A percentile compares a stretch with the other conserved stretches of the same genome.
Evolutionary conservation across 805 yeast species (phyloP).

Genomic region (Schwanniomyces vanrijiae): DNA sequence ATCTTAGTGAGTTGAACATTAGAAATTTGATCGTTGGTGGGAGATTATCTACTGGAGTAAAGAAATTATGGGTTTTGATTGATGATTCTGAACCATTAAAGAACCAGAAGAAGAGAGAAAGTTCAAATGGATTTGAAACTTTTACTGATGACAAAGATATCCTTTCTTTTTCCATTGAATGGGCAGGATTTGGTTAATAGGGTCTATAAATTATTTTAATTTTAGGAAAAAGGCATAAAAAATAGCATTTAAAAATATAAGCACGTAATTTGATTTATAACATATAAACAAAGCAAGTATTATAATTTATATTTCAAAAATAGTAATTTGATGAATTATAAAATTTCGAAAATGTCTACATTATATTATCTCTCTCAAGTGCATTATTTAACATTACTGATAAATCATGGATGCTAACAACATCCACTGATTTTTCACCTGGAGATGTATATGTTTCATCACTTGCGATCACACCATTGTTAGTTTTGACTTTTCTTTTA

Average conservation of each 20-base stretch:
- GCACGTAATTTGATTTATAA: too few species aligned
- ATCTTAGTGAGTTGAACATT: conserved; percentile 46
- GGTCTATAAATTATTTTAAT: background rate
- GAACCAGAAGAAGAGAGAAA: conserved; percentile 8
- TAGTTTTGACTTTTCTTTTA: conserved; percentile 33
- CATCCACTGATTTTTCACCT: background rate
- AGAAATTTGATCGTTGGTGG: conserved; percentile 78
- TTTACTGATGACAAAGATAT: conserved; percentile 21
- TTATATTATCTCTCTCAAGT: background rate
- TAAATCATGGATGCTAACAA: background rate
- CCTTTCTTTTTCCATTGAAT: conserved; percentile 73
- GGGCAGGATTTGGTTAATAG: conserved; percentile 91
- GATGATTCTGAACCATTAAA: conserved; percentile 22
- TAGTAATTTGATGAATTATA: background rate
- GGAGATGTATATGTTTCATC: conserved; percentile 6
- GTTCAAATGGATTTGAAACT: background rate
- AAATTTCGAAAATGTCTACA: background rate
- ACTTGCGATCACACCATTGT: conserved; percentile 27
- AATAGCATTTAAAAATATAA: background rate
- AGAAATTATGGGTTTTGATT: conserved; percentile 73
- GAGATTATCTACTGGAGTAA: conserved; percentile 87
- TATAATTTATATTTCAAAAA: too few species aligned
- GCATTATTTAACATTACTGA: background rate
- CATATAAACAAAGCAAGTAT: too few species aligned
- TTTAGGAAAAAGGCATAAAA: background rate